Base-by-base conservation (phyloP, 1,284 basidiomycete genomes). In the Ceratobasidium sp. region DNA sequence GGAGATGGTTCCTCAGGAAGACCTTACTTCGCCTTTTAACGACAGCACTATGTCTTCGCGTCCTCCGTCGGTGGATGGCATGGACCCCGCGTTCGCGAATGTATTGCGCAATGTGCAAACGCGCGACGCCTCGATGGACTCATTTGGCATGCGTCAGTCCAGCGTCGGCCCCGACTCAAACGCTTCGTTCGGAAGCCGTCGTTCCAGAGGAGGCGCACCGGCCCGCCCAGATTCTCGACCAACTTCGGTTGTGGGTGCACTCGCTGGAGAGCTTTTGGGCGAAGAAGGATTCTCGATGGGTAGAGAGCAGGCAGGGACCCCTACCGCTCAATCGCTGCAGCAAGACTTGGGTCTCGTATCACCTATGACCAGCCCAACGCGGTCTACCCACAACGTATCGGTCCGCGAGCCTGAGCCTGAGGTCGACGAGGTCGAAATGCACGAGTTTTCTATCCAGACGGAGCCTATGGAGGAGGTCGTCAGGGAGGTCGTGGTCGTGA, bases 1-100 rank as follows among this genome's bases (percentile, higher is more conserved):
- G 73, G 76, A 51, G 78, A 80, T 73, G 82, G 84, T 88, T 0
- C 71, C 71, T 51, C 71, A 73, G 27, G 71, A 73, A 47, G 71
- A 73, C 33, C 50, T 73, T 5, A 73, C 71, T 63, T 72, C 71
- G 24, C 71, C 71, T 22, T 73, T 73, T 41, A 57, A 63, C 48
- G 71, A 73, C 44, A 56, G 60, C 29, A 67, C 48, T 5, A 50
- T 59, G 29, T 65, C 63, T 14, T 66, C 69, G 19, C 77, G 75
- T 19, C 84, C 86, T 44, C 87, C 87, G 1, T 93, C 91, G 78
- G 85, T 94, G 11, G 93, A 95, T 67, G 93, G 93, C 50, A 93
- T 95, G 91, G 93, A 95, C 78, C 93, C 93, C 11, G 86, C 84
- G 0, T 95, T 93, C 80, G 92, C 93, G 71, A 93, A 93, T 76